Base-by-base conservation (phyloP, 2,329 filamentous ascomycete species). In the Calonectria pseudoreteaudii region DNA sequence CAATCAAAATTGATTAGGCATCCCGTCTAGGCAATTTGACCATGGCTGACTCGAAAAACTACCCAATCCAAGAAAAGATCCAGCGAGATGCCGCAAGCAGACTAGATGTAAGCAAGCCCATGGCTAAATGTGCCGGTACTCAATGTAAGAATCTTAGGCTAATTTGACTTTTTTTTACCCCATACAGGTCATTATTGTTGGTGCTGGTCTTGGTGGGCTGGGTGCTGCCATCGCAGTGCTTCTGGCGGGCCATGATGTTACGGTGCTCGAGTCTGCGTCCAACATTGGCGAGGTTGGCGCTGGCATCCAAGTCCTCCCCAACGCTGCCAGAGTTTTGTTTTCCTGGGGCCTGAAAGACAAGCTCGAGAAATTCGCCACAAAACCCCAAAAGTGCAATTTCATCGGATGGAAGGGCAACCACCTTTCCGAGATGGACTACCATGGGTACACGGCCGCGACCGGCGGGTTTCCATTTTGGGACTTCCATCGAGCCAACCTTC, bases 401-500 rank as follows among this genome's bases (percentile, higher is more conserved):
- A 73, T 78, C 41, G 75, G 79, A 14, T 81, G 79, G 79, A 79
- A 74, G 65, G 79, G 79, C 3, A 78, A 80, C 23, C 66, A 74
- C 23, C 76, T 80, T 49, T 75, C 77, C 0, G 76, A 77, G 18
- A 79, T 79, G 77, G 77, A 80, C 49, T 79, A 78, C 18, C 75
- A 79, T 28, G 73, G 66, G 2, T 79, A 80, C 20, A 50, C 77
- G 0, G 75, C 69, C 30, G 78, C 77, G 10, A 71, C 72, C 31
- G 76, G 77, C 34, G 74, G 75, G 0, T 74, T 75, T 44, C 87
- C 87, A 0, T 87, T 88, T 74, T 85, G 86, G 76, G 86, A 88
- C 67, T 82, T 89, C n/a, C 88, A 90, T 79, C 85, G 88, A 28
- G 87, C 87, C 49, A 86, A 89, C 76, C 86, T 88, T 44, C 86